Percentiles rank a stretch among this genome's conserved stretches.
These are phyloP conservation scores for Lasiodiplodia hormozganensis DNA, from an alignment of 2,329 filamentous ascomycete genomes.

Conservation along the genomic window DNA sequence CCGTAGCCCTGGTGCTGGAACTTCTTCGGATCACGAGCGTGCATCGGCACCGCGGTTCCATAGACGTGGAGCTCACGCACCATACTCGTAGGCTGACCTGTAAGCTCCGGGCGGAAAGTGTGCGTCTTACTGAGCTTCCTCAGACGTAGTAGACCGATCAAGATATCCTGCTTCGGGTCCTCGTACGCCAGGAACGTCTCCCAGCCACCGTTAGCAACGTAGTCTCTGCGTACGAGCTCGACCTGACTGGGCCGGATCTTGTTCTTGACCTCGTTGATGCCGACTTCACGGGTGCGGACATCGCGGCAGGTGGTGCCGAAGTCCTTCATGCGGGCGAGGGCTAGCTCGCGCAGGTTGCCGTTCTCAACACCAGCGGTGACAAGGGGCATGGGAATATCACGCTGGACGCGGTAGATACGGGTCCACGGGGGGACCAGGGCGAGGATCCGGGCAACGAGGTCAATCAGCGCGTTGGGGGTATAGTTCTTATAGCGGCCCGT, in stretches of 20 bases:
- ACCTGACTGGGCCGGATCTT: slow-evolving; percentile 97
- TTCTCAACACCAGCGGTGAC: slow-evolving; percentile 99
- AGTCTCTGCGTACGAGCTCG: slow-evolving; percentile 92
- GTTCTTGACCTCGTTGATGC: slow-evolving; percentile 98
- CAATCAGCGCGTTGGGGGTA: slow-evolving; percentile 94
- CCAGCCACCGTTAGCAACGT: slow-evolving; percentile 95
- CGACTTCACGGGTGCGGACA: slow-evolving; percentile 93
- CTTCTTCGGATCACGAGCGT: slow-evolving; percentile 92
- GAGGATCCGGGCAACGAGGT: slow-evolving; percentile 94
- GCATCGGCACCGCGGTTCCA: slow-evolving; percentile 94
- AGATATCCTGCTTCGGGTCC: slow-evolving; percentile 96
- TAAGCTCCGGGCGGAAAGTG: slow-evolving; percentile 89
- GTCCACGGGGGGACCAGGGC: slow-evolving; percentile 97
- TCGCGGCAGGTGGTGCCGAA: slow-evolving; percentile 97
- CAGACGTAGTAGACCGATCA: slow-evolving; percentile 87
- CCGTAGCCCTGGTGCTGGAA: slow-evolving; percentile 99
- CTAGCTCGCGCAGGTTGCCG: slow-evolving; percentile 91
- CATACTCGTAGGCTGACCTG: slow-evolving; percentile 84
- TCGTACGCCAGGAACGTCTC: slow-evolving; percentile 98
- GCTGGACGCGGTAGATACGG: slow-evolving; percentile 95
- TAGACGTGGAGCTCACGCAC: slow-evolving; percentile 97
- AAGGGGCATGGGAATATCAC: slow-evolving; percentile 99
- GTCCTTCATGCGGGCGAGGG: slow-evolving; percentile 97
- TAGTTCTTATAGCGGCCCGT: slow-evolving; percentile 98
- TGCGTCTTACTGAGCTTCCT: slow-evolving; percentile 91